Percentiles rank a stretch among this genome's conserved stretches.
phyloP scores from a whole-genome alignment of 768 basidiomycete genomes.

The Fomitopsis serialis region DNA sequence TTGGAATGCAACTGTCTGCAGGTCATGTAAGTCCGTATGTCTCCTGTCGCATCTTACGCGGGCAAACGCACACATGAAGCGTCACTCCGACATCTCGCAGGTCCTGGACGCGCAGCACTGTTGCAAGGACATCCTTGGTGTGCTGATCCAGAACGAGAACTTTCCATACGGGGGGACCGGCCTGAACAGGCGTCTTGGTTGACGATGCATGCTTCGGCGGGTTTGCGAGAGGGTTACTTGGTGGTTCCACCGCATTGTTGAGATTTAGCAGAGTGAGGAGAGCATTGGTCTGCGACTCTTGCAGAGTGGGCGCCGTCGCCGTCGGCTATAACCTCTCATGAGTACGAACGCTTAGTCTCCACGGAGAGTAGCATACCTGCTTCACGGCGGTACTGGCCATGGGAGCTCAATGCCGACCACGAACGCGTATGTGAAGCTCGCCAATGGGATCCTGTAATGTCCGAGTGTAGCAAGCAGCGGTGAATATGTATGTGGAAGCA shows the following conservation, averaged over 20 bases:
- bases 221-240: conserved; percentile 19
- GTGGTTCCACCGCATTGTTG: conserved; percentile 51
- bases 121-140: conserved; percentile 95
- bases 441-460: too few relatives aligned
- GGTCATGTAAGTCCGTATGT: not conserved
- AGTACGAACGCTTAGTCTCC: not conserved
- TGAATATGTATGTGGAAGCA: too few relatives aligned
- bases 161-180: conserved; percentile 90
- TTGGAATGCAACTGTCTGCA: conserved; percentile 84
- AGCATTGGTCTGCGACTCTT: conserved; percentile 84
- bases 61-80: conserved; percentile 80
- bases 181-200: conserved; percentile 45
- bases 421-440: not conserved
- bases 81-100: conserved; percentile 95
- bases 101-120: conserved; percentile 92
- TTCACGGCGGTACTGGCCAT: conserved; percentile 44
- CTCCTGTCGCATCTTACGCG: not conserved
- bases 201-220: conserved; percentile 26
- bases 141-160: conserved; percentile 91
- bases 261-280: conserved; percentile 84
- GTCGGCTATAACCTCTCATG: conserved; percentile 23
- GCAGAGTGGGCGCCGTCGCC: conserved; percentile 56
- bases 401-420: not conserved
- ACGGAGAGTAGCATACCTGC: conserved; percentile 27
- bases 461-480: too few relatives aligned